Evolutionary conservation across 768 basidiomycete species (phyloP), one percentile per base, ranked within the genome.

Genomic region (Tylopilus vinaceipallidus): DNA sequence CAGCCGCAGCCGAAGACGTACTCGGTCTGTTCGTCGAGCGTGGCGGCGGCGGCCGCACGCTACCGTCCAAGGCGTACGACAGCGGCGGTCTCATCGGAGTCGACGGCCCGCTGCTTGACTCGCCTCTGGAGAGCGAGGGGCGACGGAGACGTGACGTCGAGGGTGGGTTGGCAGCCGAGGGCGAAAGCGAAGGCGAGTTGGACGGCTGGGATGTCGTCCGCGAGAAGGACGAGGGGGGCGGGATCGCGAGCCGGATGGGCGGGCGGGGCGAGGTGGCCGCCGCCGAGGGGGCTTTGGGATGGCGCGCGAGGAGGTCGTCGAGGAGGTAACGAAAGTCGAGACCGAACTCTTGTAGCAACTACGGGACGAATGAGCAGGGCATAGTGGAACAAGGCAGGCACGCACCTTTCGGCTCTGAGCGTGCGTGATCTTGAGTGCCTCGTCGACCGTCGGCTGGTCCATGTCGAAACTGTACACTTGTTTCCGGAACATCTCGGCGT

Each of bases 241-340:
- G 50, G 45, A 61, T 51, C 9, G 52, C 53, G 50, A 63, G 54
- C 20, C 70, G 69, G 48, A 61, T 60, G 17, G 61, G 59, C 56
- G 67, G 68, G 17, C 64, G 60, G 27, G 6, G 27, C 27, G 48
- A 14, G 17, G 32, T 46, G 53, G 66, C 14, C 39, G 20, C 49
- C 41, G 63, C 47, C 17, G 47, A 43, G 16, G 47, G 42, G 12
- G 72, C 62, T 58, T 77, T 78, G 2, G 81, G 78, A 19, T 74
- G 68, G 46, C 77, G 76, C 12, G 75, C 68, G 2, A 91, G 75
- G 4, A 88, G 72, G n/a, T 78, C 76, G 29, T 91, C 84, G n/a
- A 98, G 75, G n/a, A 95, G 75, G 72, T 87, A 93, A 20, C 88
- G 86, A 66, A 98, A 97, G 71, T 97, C 95, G 30, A 98, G 82